phyloP scores from a whole-genome alignment of 306 rosid species.

The Urtica urens region DNA sequence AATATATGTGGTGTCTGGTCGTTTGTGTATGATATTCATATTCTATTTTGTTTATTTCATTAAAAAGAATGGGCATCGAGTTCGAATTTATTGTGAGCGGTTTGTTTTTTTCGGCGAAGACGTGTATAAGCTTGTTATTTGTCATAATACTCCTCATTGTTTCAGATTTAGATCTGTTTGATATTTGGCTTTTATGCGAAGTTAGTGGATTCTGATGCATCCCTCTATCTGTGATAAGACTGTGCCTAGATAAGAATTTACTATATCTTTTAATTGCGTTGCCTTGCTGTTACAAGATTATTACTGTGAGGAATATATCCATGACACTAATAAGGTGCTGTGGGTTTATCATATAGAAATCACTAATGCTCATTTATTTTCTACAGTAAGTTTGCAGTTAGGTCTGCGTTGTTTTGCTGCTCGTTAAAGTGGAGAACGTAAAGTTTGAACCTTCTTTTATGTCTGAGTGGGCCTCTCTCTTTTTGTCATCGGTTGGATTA shows the following conservation, averaged over 20 bases:
- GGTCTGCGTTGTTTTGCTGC: constrained; percentile 20
- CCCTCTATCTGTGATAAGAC: background rate
- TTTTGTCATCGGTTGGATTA: constrained; percentile 48
- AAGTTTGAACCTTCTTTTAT: constrained; percentile 53
- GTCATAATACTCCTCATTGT: too few relatives aligned
- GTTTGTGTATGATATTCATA: too few relatives aligned
- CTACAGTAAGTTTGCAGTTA: constrained; percentile 34
- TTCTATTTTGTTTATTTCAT: too few relatives aligned
- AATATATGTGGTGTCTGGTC: too few relatives aligned
- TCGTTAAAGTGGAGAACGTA: constrained; percentile 23
- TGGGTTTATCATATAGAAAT: background rate
- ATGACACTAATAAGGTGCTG: too few relatives aligned
- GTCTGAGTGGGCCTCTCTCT: constrained; percentile 53
- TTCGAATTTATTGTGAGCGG: too few relatives aligned
- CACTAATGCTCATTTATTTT: background rate
- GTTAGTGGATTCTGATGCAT: background rate
- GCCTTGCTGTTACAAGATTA: background rate
- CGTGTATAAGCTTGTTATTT: too few relatives aligned
- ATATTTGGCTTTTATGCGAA: background rate
- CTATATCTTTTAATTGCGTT: background rate
- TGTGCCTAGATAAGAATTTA: background rate
- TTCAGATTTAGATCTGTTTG: too few relatives aligned
- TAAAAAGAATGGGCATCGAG: too few relatives aligned
- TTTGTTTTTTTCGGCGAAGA: too few relatives aligned
- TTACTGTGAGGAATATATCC: too few relatives aligned